Base-by-base conservation (phyloP, 805 yeast genomes). In the Metschnikowia bowlesiae region DNA sequence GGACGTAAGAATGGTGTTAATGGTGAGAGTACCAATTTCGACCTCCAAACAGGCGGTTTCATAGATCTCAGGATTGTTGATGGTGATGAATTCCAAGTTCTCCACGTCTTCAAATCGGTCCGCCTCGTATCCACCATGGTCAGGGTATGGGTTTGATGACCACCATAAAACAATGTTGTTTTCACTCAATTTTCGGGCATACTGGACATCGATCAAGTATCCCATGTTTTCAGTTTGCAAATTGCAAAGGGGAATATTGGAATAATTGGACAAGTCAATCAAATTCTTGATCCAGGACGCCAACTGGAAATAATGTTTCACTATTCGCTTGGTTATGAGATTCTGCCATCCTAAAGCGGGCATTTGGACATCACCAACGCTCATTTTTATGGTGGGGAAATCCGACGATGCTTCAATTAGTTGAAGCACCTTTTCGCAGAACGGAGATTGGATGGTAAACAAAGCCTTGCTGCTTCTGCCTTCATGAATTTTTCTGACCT, bases 121-220 rank as follows among this genome's bases (percentile, higher is more conserved):
- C 58, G 77, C 80, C 63, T 89, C 91, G 39, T 71, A 62, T 0
- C 96, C 96, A 31, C 96, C 97, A 60, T 81, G 84, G 61, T 89
- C 97, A 0, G 97, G 92, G 41, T 78, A 67, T 0, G 92, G 87
- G 16, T 76, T 75, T 3, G 84, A 80, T 0, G 96, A 87, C 98
- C 99, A 94, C 98, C 99, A 94, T 31, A 95, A 70, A 6, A 92
- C 85, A 38, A 87, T 79, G 52, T 83, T 81, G 44, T 81, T 79
- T 43, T 81, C 76, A 16, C 73, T 73, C 49, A 94, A 74, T 46
- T 83, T 75, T 60, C 99, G 75, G 0, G 98, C 96, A 65, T 89
- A 94, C 49, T 83, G 83, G 39, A 92, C 78, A 66, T 94, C 99
- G 52, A 92, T 86, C 59, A 90, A 71, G 58, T 81, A 87, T 0